Conservation (phyloP, 345 rosid genomes). For the Boechera stricta region DNA sequence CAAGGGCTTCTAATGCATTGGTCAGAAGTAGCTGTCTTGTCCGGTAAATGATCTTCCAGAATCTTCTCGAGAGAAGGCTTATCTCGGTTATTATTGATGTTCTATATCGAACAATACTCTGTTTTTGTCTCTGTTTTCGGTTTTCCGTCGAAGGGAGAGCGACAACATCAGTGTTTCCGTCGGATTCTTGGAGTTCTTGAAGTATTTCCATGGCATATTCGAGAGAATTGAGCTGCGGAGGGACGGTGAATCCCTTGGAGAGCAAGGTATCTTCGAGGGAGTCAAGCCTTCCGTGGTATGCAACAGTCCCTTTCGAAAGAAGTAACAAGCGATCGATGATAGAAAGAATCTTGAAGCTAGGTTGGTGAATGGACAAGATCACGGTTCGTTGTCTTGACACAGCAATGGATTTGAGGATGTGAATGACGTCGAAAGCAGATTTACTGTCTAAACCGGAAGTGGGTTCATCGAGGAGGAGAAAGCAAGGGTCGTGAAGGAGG, state of each 20-base stretch:
- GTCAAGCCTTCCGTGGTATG: constrained; percentile 69
- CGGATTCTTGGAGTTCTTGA: constrained; percentile 54
- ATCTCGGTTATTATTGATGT: constrained; percentile 73
- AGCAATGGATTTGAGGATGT: constrained; percentile 69
- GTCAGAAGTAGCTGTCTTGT: constrained; percentile 85
- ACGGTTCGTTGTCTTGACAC: constrained; percentile 70
- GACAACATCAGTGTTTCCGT: constrained; percentile 35
- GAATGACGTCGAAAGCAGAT: constrained; percentile 79
- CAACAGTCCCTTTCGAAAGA: constrained; percentile 73
- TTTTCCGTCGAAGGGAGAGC: constrained; percentile 7
- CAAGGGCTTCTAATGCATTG: constrained; percentile 74
- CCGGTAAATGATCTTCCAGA: constrained; percentile 86
- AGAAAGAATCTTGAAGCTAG: constrained; percentile 88
- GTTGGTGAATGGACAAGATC: constrained; percentile 91
- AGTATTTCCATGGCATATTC: constrained; percentile 92
- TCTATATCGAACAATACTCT: constrained; percentile 45
- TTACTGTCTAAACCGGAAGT: constrained; percentile 89
- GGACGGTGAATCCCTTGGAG: constrained; percentile 68
- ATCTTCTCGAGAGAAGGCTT: constrained; percentile 57
- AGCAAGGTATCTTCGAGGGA: constrained; percentile 64
- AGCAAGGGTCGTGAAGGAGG: constrained; percentile 84
- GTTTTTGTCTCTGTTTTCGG: constrained; percentile 13
- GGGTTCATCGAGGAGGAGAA: constrained; percentile 89
- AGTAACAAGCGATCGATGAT: constrained; percentile 66
- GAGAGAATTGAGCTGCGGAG: constrained; percentile 87